Base-by-base conservation (phyloP, 1,284 basidiomycete species). In the Cryptococcus sp. region DNA sequence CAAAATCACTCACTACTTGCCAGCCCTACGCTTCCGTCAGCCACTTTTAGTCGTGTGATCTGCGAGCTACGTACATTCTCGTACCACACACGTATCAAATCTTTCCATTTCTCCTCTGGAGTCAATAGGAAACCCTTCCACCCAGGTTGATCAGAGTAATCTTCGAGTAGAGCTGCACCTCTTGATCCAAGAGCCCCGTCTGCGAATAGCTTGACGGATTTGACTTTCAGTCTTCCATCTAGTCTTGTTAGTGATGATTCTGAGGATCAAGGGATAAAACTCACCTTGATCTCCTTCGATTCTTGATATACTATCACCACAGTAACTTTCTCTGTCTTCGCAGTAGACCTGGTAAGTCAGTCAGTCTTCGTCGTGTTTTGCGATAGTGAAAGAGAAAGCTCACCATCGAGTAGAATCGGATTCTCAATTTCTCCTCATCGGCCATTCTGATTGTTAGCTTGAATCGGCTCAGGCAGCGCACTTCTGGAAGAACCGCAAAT, bases 181-280 rank as follows among this genome's bases (percentile, higher is more conserved):
- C 89, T 90, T 1, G 88, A 90, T 0, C 93, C 92, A 2, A 97
- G 81, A 1, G 94, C 92, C 46, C 89, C 88, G 84, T 68, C 54
- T 7, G 84, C 82, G 67, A 90, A 88, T 2, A 96, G 80, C 74
- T 96, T 97, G 64, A 95, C 81, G 47, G 86, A 84, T 7, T 85
- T 83, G n/a, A 90, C 71, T 35, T 82, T 86, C 31, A 92, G 78
- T 35, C 84, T 82, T 4, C 80, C 81, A 51, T 86, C 81, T 58
- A 42, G 6, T 5, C 31, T 35, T 23, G 15, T 32, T 31, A 42
- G 30, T 31, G 13, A 11, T 13, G 10, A n/a, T 37, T 36, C 31
- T n/a, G 8, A 10, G 34, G 15, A 7, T 44, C 14, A 32, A 11
- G 47, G 41, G 43, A 44, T 8, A 41, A 46, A 58, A n/a, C 54